Percentiles rank a stretch among this genome's conserved stretches.
Conservation (phyloP, 2,329 filamentous ascomycete species). For the Hypomyces rosellus region DNA sequence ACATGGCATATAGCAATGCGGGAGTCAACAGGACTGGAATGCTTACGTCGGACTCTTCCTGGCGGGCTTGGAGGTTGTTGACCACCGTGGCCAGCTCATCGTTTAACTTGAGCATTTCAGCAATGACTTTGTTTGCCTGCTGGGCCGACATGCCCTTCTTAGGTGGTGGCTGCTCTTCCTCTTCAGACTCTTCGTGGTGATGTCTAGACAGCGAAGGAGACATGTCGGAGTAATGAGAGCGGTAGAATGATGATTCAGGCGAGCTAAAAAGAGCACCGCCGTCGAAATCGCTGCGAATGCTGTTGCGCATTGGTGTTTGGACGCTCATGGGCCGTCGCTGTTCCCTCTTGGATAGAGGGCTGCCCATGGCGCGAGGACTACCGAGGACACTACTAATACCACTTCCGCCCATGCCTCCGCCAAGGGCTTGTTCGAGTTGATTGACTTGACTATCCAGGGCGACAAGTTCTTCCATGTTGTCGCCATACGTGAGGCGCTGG, state of each 20-base stretch:
- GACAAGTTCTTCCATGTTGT: conserved; percentile 28
- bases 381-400: conserved; percentile 14
- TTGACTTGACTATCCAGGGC: conserved; percentile 31
- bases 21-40: not conserved
- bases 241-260: conserved; percentile 30
- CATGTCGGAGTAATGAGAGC: conserved; percentile 34
- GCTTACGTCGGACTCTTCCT: conserved; percentile 54
- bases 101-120: conserved; percentile 37
- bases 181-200: conserved; percentile 21
- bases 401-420: conserved; percentile 2
- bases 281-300: conserved; percentile 13
- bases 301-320: conserved; percentile 20
- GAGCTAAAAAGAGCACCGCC: conserved; percentile 27
- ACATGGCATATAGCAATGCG: too few relatives aligned
- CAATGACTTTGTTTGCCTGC: conserved; percentile 33
- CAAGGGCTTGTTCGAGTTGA: conserved; percentile 29
- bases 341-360: conserved; percentile 13
- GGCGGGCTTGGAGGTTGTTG: conserved; percentile 45
- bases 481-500: conserved; percentile 30
- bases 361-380: not conserved
- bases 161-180: conserved; percentile 19
- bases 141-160: conserved; percentile 26
- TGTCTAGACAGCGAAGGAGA: conserved; percentile 30
- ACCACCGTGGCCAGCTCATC: conserved; percentile 44
- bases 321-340: conserved; percentile 7